Conservation (phyloP, 495 filamentous ascomycete species). For the Physcia stellaris region DNA sequence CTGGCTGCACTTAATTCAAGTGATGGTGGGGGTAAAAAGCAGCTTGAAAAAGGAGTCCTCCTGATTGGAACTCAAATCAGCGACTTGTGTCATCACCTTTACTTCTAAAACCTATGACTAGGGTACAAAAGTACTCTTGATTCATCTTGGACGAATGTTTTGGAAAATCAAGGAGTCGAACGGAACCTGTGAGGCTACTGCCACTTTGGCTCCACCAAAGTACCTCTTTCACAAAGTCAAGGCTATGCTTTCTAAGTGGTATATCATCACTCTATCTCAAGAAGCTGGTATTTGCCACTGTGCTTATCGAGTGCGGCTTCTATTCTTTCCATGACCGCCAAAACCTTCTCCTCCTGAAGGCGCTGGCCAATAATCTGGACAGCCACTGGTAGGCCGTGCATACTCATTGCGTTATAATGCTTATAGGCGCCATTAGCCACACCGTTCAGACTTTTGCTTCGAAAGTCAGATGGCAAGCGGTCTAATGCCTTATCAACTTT, state of each 20-base stretch:
- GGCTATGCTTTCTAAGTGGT: background rate
- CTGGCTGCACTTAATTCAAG: too few species aligned
- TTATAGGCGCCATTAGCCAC: conserved; percentile 76
- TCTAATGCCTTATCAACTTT: conserved; percentile 64
- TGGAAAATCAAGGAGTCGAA: too few species aligned
- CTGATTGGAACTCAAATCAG: too few species aligned
- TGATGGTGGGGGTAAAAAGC: too few species aligned
- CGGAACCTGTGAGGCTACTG: too few species aligned
- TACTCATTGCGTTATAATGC: conserved; percentile 68
- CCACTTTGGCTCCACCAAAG: too few species aligned
- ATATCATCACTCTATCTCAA: conserved; percentile 46
- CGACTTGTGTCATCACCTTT: too few species aligned
- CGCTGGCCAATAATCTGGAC: conserved; percentile 77
- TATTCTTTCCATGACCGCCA: conserved; percentile 68
- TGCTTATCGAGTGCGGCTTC: conserved; percentile 57
- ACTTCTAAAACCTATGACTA: too few species aligned
- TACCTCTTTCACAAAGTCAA: too few species aligned
- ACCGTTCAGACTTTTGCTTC: conserved; percentile 51
- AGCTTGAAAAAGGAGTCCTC: too few species aligned
- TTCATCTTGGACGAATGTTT: too few species aligned
- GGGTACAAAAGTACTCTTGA: too few species aligned
- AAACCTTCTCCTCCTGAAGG: conserved; percentile 84
- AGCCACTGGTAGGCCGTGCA: conserved; percentile 79
- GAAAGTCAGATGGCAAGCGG: conserved; percentile 41
- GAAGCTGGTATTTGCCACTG: conserved; percentile 44